Evolutionary conservation across 495 filamentous ascomycete species (phyloP), one percentile per base, ranked within the genome.

Genomic region (Xylaria acuta): DNA sequence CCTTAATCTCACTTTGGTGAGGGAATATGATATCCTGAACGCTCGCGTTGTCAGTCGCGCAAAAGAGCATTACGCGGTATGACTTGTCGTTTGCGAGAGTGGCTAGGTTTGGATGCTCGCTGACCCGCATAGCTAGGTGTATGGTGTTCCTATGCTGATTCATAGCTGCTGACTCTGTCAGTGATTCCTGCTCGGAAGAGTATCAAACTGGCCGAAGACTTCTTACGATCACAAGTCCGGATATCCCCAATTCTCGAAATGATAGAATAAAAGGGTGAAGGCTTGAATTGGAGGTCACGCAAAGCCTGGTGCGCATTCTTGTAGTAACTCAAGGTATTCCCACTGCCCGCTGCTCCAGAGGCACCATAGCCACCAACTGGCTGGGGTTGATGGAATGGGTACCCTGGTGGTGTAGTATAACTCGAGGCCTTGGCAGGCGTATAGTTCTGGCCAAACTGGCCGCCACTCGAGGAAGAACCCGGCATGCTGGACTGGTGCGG

Each of bases 1-100:
- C 90, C 77, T 94, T 95, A 58, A 99, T 84, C 80, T 98, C 96
- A 30, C 95, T 90, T 82, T 97, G 94, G 72, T 94, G 89, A 1
- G 96, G 96, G 74, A 99, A 99, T 1, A 92, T 84, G 45, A 98
- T 90, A 71, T 98, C 94, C 83, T 90, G 85, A 80, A 89, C 22
- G 79, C 87, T 74, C 71, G 84, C 45, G 87, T 87, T 74, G 85
- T 82, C 86, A 5, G 73, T 84, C 6, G 92, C 91, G 70, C 94
- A 96, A 77, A 94, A 97, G 18, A 97, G 84, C 90, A 98, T 93
- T 53, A 95, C 84, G 49, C 88, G 86, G 49, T 90, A 76, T 49
- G 86, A 82, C 0, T 80, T 77, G 65, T 94, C 90, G 14, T 70
- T 79, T 65, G 80, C 81, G 72, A 92, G 80, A 68, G 80, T 83